phyloP scores from a whole-genome alignment of 495 filamentous ascomycete species.

The Penicillium nucicola region DNA sequence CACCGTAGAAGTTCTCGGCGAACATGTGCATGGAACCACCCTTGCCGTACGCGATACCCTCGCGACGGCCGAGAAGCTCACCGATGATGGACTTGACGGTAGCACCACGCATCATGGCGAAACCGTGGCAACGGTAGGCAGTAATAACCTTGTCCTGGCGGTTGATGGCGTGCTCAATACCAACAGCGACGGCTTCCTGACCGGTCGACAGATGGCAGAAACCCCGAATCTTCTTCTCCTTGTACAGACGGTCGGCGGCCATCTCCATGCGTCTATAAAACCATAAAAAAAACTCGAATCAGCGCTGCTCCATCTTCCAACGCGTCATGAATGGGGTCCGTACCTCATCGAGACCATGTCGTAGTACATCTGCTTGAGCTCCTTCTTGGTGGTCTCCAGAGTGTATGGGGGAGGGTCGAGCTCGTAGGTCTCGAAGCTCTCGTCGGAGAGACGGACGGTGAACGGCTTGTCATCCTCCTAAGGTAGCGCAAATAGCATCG shows the following conservation, averaged over 20 bases:
- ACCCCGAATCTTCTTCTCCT: slow-evolving; percentile 99
- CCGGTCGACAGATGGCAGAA: slow-evolving; percentile 99
- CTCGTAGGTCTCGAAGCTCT: slow-evolving; percentile 99
- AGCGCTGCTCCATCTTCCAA: not conserved
- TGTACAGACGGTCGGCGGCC: slow-evolving; percentile 96
- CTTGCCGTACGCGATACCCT: slow-evolving; percentile 97
- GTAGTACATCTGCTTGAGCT: slow-evolving; percentile 97
- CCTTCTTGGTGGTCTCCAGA: slow-evolving; percentile 88
- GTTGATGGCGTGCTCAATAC: slow-evolving; percentile 93
- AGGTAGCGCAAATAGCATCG: slow-evolving; percentile 8
- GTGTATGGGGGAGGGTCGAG: slow-evolving; percentile 93
- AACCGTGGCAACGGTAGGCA: slow-evolving; percentile 97
- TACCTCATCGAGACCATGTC: slow-evolving; percentile 96
- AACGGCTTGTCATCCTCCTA: slow-evolving; percentile 95
- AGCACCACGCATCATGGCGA: slow-evolving; percentile 93
- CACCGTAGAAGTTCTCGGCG: slow-evolving; percentile 94
- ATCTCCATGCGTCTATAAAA: slow-evolving; percentile 90
- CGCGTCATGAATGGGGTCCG: slow-evolving; percentile 15
- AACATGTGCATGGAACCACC: slow-evolving; percentile 99
- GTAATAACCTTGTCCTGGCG: slow-evolving; percentile 94
- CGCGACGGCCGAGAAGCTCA: slow-evolving; percentile 89
- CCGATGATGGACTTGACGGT: slow-evolving; percentile 92
- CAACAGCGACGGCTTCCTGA: slow-evolving; percentile 94
- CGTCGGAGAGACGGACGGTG: slow-evolving; percentile 85
- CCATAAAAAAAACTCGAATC: slow-evolving; percentile 1